Base-by-base conservation (phyloP, 768 basidiomycete genomes). In the Pleurotus pulmonarius region DNA sequence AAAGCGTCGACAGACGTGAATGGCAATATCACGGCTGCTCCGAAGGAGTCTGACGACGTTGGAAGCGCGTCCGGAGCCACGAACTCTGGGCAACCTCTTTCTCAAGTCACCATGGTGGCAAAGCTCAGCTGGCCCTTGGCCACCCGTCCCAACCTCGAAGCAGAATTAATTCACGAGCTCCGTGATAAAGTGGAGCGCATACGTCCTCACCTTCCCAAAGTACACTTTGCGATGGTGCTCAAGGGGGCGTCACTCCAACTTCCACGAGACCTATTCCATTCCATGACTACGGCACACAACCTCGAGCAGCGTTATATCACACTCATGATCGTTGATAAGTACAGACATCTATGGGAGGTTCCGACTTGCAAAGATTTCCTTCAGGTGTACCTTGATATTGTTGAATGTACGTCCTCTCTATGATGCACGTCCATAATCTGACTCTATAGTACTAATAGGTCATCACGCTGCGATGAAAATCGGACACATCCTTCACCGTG, bases 321-420 rank as follows among this genome's bases (percentile, higher is more conserved):
- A 16, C 56, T 64, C 4, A 37, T 67, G 16, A 60, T 60, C 2
- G 57, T 63, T 45, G 55, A 59, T 20, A 41, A 53, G 6, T 69
- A 65, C 47, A 26, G 58, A 20, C 61, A 59, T 4, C 56, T 71
- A 5, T 64, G 64, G 62, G 56, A 65, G 20, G 65, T 63, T 0
- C 56, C 44, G 0, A 61, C 46, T 25, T 41, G 65, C 1, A 60
- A 64, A 9, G 65, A 68, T 38, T 70, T 73, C 60, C 61, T 66
- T 47, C 40, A 59, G 2, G 55, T 65, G 3, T 72, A 66, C 37
- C 49, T 69, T 8, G 67, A 73, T 24, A 64, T 68, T 43, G 58
- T 73, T 1, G 62, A 68, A 64, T 70, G 72, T 72, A 46, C 45
- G 69, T 61, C 26, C 12, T 6, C 25, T 47, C 39, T 38, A 3